Percentiles rank a stretch among this genome's conserved stretches.
These are phyloP conservation scores for Butyriboletus loyo DNA, from an alignment of 768 basidiomycete genomes.

Conservation along the genomic window DNA sequence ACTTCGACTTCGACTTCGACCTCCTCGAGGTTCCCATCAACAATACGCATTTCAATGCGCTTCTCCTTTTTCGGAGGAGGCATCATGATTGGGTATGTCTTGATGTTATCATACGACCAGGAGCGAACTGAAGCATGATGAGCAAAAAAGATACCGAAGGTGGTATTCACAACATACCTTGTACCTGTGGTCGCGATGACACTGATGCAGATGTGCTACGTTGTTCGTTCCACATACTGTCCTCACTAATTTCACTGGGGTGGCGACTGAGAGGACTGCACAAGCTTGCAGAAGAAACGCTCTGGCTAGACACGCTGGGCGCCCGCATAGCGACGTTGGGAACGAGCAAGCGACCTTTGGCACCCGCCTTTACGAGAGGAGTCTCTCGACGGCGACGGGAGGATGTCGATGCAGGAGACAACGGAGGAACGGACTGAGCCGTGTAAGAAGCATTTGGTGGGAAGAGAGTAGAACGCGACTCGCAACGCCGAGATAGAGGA, in stretches of 20 bases:
- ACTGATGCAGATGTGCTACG: constrained; percentile 22
- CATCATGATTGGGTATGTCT: constrained; percentile 57
- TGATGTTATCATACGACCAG: constrained; percentile 74
- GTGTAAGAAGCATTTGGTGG: constrained; percentile 34
- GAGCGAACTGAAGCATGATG: constrained; percentile 49
- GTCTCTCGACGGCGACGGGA: constrained; percentile 46
- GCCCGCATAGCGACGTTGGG: constrained; percentile 39
- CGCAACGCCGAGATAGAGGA: constrained; percentile 53
- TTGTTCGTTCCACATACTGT: constrained; percentile 30
- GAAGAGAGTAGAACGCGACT: constrained; percentile 45
- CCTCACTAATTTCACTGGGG: constrained; percentile 40
- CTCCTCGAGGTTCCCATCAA: constrained; percentile 50
- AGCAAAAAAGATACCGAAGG: constrained; percentile 4
- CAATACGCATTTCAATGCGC: constrained; percentile 45
- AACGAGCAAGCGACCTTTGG: constrained; percentile 63
- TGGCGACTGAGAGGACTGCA: constrained; percentile 40
- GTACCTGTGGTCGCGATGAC: constrained; percentile 42
- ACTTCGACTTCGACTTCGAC: constrained; percentile 55
- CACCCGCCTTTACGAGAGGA: constrained; percentile 53
- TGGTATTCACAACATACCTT: constrained; percentile 42
- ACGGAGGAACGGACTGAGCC: constrained; percentile 35
- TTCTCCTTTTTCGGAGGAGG: constrained; percentile 54
- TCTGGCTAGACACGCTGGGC: constrained; percentile 36
- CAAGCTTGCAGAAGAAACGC: constrained; percentile 24
- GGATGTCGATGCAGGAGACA: constrained; percentile 35